These are phyloP conservation scores for Cryptomeria japonica DNA, from an alignment of 75 land plant genomes.

Conservation along the genomic window DNA sequence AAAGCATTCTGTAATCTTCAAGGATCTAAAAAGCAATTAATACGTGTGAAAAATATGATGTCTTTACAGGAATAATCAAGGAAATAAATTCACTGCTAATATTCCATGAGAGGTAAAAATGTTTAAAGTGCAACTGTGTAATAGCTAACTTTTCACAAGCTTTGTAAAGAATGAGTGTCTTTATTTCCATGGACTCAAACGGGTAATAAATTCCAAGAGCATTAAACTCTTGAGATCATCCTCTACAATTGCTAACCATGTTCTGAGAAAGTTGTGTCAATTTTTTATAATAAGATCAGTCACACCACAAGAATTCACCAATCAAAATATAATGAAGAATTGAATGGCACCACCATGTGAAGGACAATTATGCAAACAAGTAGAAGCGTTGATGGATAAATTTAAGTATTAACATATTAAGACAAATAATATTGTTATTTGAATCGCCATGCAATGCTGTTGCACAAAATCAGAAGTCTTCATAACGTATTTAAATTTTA, in stretches of 20 bases:
- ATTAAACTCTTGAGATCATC: not conserved
- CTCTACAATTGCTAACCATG: not conserved
- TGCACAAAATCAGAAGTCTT: no score
- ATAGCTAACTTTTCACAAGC: not conserved
- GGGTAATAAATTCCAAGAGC: not conserved
- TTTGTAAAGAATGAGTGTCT: not conserved
- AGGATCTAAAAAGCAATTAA: not conserved
- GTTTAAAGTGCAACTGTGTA: not conserved
- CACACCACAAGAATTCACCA: not conserved
- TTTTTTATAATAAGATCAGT: not conserved
- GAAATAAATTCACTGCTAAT: not conserved
- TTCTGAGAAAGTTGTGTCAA: not conserved
- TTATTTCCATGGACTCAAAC: not conserved
- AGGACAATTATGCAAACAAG: no score
- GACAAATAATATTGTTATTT: no score
- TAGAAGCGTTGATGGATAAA: no score
- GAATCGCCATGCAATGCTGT: no score
- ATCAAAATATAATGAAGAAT: not conserved
- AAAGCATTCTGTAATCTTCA: not conserved
- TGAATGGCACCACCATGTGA: not conserved
- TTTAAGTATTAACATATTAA: no score
- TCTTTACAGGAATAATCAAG: not conserved
- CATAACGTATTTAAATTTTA: no score
- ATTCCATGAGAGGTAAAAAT: not conserved
- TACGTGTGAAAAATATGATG: not conserved